phyloP scores from a whole-genome alignment of 2,329 filamentous ascomycete species.

The Venturia pyrina region DNA sequence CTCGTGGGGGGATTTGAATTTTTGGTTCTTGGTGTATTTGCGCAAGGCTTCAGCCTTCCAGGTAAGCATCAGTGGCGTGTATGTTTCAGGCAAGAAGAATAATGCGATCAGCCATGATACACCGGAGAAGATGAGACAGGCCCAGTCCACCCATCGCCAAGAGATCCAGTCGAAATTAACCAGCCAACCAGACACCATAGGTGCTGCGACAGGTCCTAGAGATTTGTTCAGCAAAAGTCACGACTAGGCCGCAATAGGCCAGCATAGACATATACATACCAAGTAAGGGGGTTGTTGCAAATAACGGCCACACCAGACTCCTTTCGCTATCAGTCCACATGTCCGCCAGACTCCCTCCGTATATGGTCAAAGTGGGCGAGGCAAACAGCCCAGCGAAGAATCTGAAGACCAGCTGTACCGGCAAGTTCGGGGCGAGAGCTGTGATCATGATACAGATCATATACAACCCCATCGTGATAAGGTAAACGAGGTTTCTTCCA shows the following conservation, averaged over 20 bases:
- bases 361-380: background rate
- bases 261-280: background rate
- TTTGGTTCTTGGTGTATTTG: slow-evolving; percentile 23
- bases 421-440: background rate
- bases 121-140: slow-evolving; percentile 1
- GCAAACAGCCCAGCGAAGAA: slow-evolving; percentile 3
- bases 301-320: background rate
- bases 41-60: slow-evolving; percentile 24
- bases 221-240: background rate
- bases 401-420: background rate
- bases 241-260: background rate
- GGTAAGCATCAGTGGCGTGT: slow-evolving; percentile 27
- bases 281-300: background rate
- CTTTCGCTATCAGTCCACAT: background rate
- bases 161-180: background rate
- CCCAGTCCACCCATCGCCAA: slow-evolving; percentile 11
- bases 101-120: slow-evolving; percentile 16
- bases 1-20: slow-evolving; percentile 27
- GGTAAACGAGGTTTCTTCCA: slow-evolving; percentile 13
- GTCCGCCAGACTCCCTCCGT: background rate
- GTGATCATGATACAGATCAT: slow-evolving; percentile 10
- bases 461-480: slow-evolving; percentile 7
- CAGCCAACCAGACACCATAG: slow-evolving; percentile 2
- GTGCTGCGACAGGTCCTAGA: slow-evolving; percentile 2
- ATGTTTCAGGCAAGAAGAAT: slow-evolving; percentile 41